Evolutionary conservation across 2,329 filamentous ascomycete species (phyloP), one percentile per base, ranked within the genome.

Genomic region (Ophiostoma perfectum): DNA sequence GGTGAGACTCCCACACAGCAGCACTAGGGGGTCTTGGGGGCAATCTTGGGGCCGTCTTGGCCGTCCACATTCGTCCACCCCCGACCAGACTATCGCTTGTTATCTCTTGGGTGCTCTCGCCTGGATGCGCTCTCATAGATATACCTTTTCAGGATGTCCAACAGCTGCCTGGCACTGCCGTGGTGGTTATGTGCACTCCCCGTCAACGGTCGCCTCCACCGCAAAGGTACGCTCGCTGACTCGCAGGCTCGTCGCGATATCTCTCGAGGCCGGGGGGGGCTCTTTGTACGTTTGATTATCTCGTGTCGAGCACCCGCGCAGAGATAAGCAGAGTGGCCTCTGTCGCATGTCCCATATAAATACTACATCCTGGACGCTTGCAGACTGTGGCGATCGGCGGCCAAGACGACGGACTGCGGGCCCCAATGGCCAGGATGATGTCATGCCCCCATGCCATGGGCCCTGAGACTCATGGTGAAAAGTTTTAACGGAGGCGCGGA

Each of bases 401-500:
- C 60, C 60, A 63, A 63, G 60, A 44, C 60, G 60, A 42, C 60
- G 12, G 58, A 38, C 12, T 39, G 55, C 58, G 58, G 58, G 58
- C 36, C 58, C 27, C 49, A n/a, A 11, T n/a, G 39, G 39, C 38
- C 39, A 8, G 27, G 16, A 44, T 63, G 60, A 63, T 62, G 60
- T 63, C 60, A 62, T 62, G 60, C 39, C 60, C 60, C 60, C 60
- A 63, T 63, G 39, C 60, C 60, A 63, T 42, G 58, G 36, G 36
- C 58, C 60, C 38, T 41, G 38, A 16, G 6, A 5, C 16, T 36
- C 6, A 14, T 64, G 16, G 63, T 64, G 63, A 64, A 64, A 27
- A 64, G n/a, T 47, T 64, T 44, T 64, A 45, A 60, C 58, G 58
- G 58, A 62, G 58, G 36, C 58, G 58, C 55, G 38, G 58, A 62